Percentiles rank a stretch among this genome's conserved stretches.
Conservation (phyloP, 225 moss, liverwort and hornwort species). For the Ulota crispa region DNA sequence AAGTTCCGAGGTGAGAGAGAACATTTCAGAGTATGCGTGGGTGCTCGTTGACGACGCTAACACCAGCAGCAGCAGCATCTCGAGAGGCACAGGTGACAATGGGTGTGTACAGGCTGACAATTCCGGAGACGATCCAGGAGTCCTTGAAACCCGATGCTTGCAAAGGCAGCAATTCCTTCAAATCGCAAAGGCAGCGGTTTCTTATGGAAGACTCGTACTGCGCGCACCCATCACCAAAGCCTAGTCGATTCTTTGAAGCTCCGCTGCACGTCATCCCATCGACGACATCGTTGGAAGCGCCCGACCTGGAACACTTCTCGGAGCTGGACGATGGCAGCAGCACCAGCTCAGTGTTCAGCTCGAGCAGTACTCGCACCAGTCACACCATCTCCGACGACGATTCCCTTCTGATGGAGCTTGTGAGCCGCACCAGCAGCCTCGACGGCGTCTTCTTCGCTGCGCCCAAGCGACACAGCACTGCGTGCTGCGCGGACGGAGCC, state of each 20-base stretch:
- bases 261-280: neutral
- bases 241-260: neutral
- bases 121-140: slow-evolving; percentile 9
- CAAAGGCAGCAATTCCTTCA: neutral
- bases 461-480: slow-evolving; percentile 40
- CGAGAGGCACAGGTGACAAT: neutral
- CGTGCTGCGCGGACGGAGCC: slow-evolving; percentile 34
- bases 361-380: slow-evolving; percentile 13
- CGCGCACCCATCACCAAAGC: neutral
- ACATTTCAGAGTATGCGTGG: neutral
- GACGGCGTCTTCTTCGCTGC: neutral
- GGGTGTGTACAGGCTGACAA: slow-evolving; percentile 30
- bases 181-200: neutral
- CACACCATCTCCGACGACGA: slow-evolving; percentile 23
- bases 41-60: neutral
- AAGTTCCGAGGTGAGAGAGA: neutral
- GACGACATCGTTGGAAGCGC: slow-evolving; percentile 12
- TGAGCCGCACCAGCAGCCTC: neutral
- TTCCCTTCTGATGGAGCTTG: neutral
- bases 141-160: neutral
- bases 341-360: neutral
- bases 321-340: neutral
- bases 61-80: neutral
- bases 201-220: neutral
- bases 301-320: slow-evolving; percentile 4